Conservation (phyloP, 805 yeast genomes). For the Suhomyces faveliae region DNA sequence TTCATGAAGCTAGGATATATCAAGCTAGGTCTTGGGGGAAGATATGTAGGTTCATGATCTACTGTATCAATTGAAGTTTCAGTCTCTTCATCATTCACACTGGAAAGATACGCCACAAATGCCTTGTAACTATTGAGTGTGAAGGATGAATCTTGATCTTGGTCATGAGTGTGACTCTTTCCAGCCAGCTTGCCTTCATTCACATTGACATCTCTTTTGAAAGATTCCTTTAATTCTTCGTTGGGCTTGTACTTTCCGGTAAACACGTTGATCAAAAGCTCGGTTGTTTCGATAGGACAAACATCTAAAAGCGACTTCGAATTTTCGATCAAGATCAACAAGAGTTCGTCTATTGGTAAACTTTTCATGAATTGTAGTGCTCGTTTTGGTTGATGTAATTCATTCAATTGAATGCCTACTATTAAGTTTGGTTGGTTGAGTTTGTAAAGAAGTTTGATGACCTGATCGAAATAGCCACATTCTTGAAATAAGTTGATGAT, state of each 20-base stretch:
- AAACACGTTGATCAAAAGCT: conserved; percentile 77
- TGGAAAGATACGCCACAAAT: conserved; percentile 29
- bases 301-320: conserved; percentile 63
- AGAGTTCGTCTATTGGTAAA: conserved; percentile 70
- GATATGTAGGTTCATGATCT: conserved; percentile 63
- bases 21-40: conserved; percentile 87
- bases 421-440: conserved; percentile 72
- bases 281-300: conserved; percentile 79
- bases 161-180: conserved; percentile 8
- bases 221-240: conserved; percentile 10
- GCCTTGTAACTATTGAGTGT: conserved; percentile 33
- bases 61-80: conserved; percentile 4
- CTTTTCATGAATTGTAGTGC: conserved; percentile 68
- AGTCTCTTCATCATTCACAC: conserved; percentile 5
- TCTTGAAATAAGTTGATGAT: conserved; percentile 72
- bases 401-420: conserved; percentile 71
- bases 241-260: conserved; percentile 74
- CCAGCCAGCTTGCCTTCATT: conserved; percentile 7
- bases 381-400: conserved; percentile 56
- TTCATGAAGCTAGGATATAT: conserved; percentile 85
- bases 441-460: conserved; percentile 65
- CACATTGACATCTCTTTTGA: conserved; percentile 6
- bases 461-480: conserved; percentile 63
- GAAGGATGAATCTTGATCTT: conserved; percentile 9
- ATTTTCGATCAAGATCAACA: conserved; percentile 65